Evolutionary conservation across 805 yeast genomes (phyloP).

Genomic region (Pichia thaimueangensis): DNA sequence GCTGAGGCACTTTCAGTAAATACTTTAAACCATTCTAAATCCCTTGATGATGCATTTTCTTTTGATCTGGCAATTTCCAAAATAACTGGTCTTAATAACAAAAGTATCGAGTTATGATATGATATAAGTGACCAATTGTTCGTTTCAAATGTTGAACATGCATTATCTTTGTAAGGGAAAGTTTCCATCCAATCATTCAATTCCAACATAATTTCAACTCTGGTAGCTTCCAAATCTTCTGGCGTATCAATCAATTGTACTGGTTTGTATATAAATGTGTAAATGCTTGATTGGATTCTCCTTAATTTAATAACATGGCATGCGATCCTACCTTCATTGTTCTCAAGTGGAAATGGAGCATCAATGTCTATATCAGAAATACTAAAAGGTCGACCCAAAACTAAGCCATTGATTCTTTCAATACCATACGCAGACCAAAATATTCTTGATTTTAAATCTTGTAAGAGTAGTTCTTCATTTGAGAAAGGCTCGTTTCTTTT

Average conservation of each 20-base stretch:
- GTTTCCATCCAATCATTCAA: conserved; percentile 29
- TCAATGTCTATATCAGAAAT: conserved; percentile 32
- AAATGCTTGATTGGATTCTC: conserved; percentile 30
- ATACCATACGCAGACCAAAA: conserved; percentile 34
- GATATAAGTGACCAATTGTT: conserved; percentile 30
- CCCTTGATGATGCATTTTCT: conserved; percentile 16
- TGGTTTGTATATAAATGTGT: conserved; percentile 30
- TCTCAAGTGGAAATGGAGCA: conserved; percentile 23
- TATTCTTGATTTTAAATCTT: conserved; percentile 25
- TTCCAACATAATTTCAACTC: conserved; percentile 28
- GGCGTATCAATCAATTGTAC: conserved; percentile 14
- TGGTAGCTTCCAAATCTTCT: conserved; percentile 25
- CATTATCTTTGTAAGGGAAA: conserved; percentile 24
- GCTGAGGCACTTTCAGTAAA: conserved; percentile 29
- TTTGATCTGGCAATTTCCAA: conserved; percentile 19
- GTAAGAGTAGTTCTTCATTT: conserved; percentile 8
- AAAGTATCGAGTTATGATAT: conserved; percentile 30
- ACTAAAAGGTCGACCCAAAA: conserved; percentile 33
- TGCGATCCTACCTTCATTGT: conserved; percentile 22
- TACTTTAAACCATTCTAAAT: conserved; percentile 29
- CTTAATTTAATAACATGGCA: conserved; percentile 29
- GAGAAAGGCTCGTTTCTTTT: not conserved
- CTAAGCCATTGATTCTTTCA: conserved; percentile 31
- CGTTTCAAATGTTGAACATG: conserved; percentile 28
- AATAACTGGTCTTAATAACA: conserved; percentile 28